Percentiles rank a stretch among this genome's conserved stretches.
Conservation (phyloP, 2,329 filamentous ascomycete species). For the Arthrinium puccinioides region DNA sequence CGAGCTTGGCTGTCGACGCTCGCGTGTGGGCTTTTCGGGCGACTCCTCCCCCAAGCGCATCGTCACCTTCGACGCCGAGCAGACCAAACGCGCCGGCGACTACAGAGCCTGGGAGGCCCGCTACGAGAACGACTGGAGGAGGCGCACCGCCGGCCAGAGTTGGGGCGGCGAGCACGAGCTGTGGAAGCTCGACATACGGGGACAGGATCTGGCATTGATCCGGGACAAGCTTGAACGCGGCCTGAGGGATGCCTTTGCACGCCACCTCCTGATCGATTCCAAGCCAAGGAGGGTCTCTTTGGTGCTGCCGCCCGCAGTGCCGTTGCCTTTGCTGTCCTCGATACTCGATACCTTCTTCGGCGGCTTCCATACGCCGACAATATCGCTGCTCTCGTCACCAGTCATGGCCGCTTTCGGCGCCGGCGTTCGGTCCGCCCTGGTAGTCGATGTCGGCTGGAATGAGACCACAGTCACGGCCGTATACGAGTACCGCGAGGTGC, state of each 20-base stretch:
- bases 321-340: conserved; percentile 69
- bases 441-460: conserved; percentile 88
- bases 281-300: conserved; percentile 69
- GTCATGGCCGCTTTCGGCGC: conserved; percentile 70
- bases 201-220: conserved; percentile 69
- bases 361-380: conserved; percentile 69
- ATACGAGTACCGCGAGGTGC: conserved; percentile 84
- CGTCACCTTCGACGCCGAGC: conserved; percentile 66
- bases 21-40: conserved; percentile 81
- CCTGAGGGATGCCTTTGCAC: conserved; percentile 72
- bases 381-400: conserved; percentile 74
- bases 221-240: conserved; percentile 82
- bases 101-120: conserved; percentile 63
- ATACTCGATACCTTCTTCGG: conserved; percentile 73
- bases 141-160: conserved; percentile 34
- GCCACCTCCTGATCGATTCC: conserved; percentile 63
- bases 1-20: conserved; percentile 71
- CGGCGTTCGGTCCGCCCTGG: conserved; percentile 75
- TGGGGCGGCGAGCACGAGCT: conserved; percentile 66
- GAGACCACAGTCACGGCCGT: conserved; percentile 82
- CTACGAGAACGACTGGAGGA: conserved; percentile 40
- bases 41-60: conserved; percentile 68
- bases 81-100: conserved; percentile 72
- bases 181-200: conserved; percentile 69
- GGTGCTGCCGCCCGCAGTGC: conserved; percentile 69